phyloP scores from a whole-genome alignment of 1,284 basidiomycete genomes.

The Pseudozyma pruni region DNA sequence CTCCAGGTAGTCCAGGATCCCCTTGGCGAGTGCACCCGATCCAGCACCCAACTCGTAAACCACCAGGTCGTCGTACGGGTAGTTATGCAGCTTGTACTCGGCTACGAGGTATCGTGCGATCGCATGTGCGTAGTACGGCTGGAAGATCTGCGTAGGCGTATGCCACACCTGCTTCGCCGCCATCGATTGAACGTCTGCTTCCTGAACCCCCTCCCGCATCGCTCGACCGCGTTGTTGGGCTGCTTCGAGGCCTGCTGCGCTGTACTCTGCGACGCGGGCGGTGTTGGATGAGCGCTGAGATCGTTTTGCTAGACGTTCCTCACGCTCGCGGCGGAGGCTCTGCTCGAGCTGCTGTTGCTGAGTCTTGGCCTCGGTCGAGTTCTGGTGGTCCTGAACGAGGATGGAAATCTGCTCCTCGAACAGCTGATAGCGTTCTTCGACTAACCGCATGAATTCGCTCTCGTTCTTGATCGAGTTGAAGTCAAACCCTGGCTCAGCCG shows the following conservation, averaged over 20 bases:
- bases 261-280: conserved; percentile 20
- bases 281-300: not conserved
- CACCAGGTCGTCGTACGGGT: conserved; percentile 91
- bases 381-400: conserved; percentile 15
- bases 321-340: not conserved
- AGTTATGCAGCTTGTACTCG: conserved; percentile 89
- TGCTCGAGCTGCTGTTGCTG: conserved; percentile 6
- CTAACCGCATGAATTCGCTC: conserved; percentile 81
- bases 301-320: conserved; percentile 15
- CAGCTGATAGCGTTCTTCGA: conserved; percentile 74
- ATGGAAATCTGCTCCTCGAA: conserved; percentile 57
- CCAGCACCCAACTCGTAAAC: conserved; percentile 98
- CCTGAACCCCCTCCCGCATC: conserved; percentile 42
- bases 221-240: conserved; percentile 58
- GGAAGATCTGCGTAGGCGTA: conserved; percentile 97
- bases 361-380: conserved; percentile 5
- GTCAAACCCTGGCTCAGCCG: conserved; percentile 72
- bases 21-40: conserved; percentile 90
- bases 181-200: conserved; percentile 64
- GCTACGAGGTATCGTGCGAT: conserved; percentile 87
- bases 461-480: conserved; percentile 78
- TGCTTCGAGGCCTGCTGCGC: conserved; percentile 51
- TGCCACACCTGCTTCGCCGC: conserved; percentile 93
- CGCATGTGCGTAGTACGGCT: conserved; percentile 94
- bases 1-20: conserved; percentile 84